These are phyloP conservation scores for Ustilago crameri DNA, from an alignment of 1,284 basidiomycete species.

Conservation along the genomic window DNA sequence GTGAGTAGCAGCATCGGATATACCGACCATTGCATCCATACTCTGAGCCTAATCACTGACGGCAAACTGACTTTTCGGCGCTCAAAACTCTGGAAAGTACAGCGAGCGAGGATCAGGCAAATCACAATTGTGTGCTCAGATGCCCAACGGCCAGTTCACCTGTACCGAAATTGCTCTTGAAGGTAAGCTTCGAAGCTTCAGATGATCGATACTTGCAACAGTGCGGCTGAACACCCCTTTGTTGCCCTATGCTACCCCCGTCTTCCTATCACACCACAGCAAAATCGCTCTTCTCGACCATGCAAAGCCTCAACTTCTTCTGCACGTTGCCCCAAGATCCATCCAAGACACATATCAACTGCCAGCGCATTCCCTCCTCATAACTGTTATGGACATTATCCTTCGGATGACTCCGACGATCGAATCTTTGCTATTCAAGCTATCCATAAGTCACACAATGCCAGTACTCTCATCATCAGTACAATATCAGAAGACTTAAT, in stretches of 20 bases:
- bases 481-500: too few relatives aligned
- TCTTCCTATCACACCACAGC: too few relatives aligned
- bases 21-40: neutral
- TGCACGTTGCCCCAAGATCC: slow-evolving; percentile 54
- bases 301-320: slow-evolving; percentile 58
- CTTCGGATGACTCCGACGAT: neutral
- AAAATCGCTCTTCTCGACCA: slow-evolving; percentile 51
- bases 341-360: slow-evolving; percentile 53
- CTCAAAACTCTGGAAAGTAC: neutral
- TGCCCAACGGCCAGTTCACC: slow-evolving; percentile 32
- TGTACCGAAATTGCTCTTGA: slow-evolving; percentile 52
- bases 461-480: neutral
- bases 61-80: too few relatives aligned
- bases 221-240: neutral
- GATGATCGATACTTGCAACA: too few relatives aligned
- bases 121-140: slow-evolving; percentile 44
- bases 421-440: too few relatives aligned
- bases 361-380: slow-evolving; percentile 46
- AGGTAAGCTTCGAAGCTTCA: slow-evolving; percentile 26
- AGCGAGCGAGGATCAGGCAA: slow-evolving; percentile 44
- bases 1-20: slow-evolving; percentile 20
- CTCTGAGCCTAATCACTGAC: slow-evolving; percentile 2
- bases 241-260: neutral
- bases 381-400: slow-evolving; percentile 2
- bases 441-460: neutral